Base-by-base conservation (phyloP, 495 filamentous ascomycete species). In the Evansstolkia leycettana region DNA sequence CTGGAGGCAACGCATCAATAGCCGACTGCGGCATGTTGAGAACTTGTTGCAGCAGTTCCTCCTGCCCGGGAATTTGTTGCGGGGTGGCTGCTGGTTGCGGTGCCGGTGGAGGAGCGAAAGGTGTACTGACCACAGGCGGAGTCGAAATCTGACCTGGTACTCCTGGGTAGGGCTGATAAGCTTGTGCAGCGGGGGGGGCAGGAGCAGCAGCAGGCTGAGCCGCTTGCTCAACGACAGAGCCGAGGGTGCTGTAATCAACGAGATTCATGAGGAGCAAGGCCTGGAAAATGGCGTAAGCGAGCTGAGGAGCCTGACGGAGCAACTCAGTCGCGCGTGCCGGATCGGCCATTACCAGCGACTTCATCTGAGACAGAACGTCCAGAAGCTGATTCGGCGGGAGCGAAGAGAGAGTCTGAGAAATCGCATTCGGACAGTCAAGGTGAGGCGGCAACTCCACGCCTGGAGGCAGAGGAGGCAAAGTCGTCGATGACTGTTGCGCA, bases 271-370 rank as follows among this genome's bases (percentile, higher is more conserved):
- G 70, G 0, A 99, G 73, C 3, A 99, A 67, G 5, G 87, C 82
- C 55, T 96, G 92, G 65, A 99, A 96, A 45, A 96, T 83, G 16
- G 90, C 92, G 47, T 93, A 96, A 28, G 82, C 76, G 15, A 99
- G 78, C 60, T 99, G 90, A 0, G 90, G 90, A 0, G 90, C 88
- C 59, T 87, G 78, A 38, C 76, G 67, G 15, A 99, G 71, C 28
- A 99, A 73, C 51, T 94, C 86, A 7, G 81, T 85, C 0, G 88
- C 88, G 49, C 86, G 82, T 3, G 69, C 64, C 1, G 90, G 87
- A 46, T 96, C 87, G 10, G 67, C 72, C 33, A 75, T 79, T 2
- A 81, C 80, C 3, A 99, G 69, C 3, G 75, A 73, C 51, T 96
- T 95, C 85, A 96, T 94, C 58, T 95, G 87, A 3, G 78, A 75